Evolutionary conservation across 208 protist species (phyloP), one percentile per base, ranked within the genome.

Genomic region (Trypanosoma boissoni): DNA sequence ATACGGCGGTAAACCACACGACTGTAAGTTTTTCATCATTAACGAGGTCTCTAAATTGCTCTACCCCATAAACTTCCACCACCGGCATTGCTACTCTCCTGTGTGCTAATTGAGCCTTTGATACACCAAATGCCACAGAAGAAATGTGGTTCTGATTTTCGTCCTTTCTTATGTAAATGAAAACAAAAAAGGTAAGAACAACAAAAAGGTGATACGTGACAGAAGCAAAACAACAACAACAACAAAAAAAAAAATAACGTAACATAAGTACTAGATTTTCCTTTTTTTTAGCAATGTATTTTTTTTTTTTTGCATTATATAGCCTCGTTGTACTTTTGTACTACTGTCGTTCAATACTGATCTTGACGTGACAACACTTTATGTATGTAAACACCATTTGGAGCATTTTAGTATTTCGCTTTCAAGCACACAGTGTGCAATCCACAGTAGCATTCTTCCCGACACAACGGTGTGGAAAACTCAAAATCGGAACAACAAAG

Each of bases 1-100:
- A 90, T 31, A 91, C 73, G 3, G 84, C 84, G 18, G 77, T 80
- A 56, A 91, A 91, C 74, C 79, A 92, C 37, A 77, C 73, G 2
- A 94, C 76, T 10, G 78, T 91, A 29, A 90, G 54, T 6, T 23
- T 62, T 1, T 67, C 42, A 14, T 80, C 54, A 57, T 80, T 90
- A 45, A 87, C 80, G 16, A 91, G 34, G 0, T 86, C 74, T 18
- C 83, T 72, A 68, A 93, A 90, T 44, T 87, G 74, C 50, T 88
- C 74, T 20, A 80, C 80, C 3, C 80, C 72, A 57, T 89, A 87
- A 0, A 92, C 73, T 26, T 92, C 86, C 16, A 75, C 76, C 27
- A 89, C 66, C n/a, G 79, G 73, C 86, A 89, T 89, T 32, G 37
- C 29, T 27, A 21, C 24, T 42, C 28, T 52, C 9, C 42, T n/a